A percentile compares a stretch with the other conserved stretches of the same genome.
Evolutionary conservation across 2,329 filamentous ascomycete genomes (phyloP).

Genomic region (Cyphellophora europaea): DNA sequence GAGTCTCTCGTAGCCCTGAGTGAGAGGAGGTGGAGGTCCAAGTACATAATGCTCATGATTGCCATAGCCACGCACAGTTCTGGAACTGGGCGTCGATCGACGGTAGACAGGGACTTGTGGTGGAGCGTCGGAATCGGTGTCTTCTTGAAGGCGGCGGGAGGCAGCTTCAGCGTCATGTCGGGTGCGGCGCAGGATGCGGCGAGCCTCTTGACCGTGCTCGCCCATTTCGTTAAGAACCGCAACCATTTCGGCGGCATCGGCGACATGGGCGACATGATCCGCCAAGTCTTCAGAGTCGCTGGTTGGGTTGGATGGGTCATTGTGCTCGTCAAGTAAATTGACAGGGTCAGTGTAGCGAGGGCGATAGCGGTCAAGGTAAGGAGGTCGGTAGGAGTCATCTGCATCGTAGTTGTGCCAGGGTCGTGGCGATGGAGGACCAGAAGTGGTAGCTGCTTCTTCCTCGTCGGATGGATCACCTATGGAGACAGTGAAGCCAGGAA

Average conservation of each 20-base stretch:
- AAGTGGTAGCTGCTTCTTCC: slow-evolving; percentile 4
- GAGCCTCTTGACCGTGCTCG: slow-evolving; percentile 7
- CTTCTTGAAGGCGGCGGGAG: too few species aligned
- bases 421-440: slow-evolving; percentile 11
- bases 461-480: slow-evolving; percentile 11
- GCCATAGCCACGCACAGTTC: neutral
- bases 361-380: slow-evolving; percentile 16
- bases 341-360: slow-evolving; percentile 11
- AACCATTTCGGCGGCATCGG: neutral
- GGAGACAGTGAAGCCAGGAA: slow-evolving; percentile 13
- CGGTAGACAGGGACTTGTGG: neutral
- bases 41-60: too few species aligned
- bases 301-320: slow-evolving; percentile 7
- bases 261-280: neutral
- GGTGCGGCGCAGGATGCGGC: too few species aligned
- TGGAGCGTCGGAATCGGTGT: neutral
- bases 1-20: slow-evolving; percentile 1
- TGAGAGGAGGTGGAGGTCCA: too few species aligned
- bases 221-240: neutral
- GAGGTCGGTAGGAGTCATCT: slow-evolving; percentile 7
- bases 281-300: slow-evolving; percentile 14
- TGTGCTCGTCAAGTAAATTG: slow-evolving; percentile 2
- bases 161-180: too few species aligned
- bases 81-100: neutral
- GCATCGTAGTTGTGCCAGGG: slow-evolving; percentile 17